phyloP scores from a whole-genome alignment of 495 filamentous ascomycete species.

The Talaromyces stipitatus region DNA sequence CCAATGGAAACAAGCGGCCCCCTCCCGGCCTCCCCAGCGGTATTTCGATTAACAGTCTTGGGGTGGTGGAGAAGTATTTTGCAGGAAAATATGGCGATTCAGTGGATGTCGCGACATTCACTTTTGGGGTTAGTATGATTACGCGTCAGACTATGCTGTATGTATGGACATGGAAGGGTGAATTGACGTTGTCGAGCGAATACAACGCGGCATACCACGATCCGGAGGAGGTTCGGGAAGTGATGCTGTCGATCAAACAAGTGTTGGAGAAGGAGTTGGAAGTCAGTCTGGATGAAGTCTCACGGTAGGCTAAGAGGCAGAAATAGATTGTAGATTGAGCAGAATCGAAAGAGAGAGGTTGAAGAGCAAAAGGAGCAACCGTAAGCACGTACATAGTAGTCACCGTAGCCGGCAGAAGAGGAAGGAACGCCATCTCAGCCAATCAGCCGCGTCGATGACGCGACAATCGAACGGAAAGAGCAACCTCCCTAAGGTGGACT shows the following conservation, averaged over 20 bases:
- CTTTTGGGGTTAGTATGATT: slow-evolving; percentile 14
- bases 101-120: slow-evolving; percentile 9
- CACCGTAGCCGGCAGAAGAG: too few relatives aligned
- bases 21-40: neutral
- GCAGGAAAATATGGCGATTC: slow-evolving; percentile 6
- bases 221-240: slow-evolving; percentile 14
- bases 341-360: neutral
- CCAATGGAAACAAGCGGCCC: neutral
- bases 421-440: neutral
- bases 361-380: too few relatives aligned
- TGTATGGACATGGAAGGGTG: slow-evolving; percentile 25
- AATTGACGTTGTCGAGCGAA: slow-evolving; percentile 23
- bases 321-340: too few relatives aligned
- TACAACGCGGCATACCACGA: slow-evolving; percentile 34
- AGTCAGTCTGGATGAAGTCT: neutral
- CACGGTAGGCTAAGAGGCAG: too few relatives aligned
- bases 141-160: slow-evolving; percentile 20
- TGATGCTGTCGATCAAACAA: neutral
- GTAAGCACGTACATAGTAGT: too few relatives aligned
- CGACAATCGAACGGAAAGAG: neutral
- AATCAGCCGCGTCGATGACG: neutral
- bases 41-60: neutral
- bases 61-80: neutral
- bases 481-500: neutral
- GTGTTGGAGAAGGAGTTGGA: neutral